Evolutionary conservation across 2,329 filamentous ascomycete genomes (phyloP).

Genomic region (Magnaporthiopsis rhizophila): DNA sequence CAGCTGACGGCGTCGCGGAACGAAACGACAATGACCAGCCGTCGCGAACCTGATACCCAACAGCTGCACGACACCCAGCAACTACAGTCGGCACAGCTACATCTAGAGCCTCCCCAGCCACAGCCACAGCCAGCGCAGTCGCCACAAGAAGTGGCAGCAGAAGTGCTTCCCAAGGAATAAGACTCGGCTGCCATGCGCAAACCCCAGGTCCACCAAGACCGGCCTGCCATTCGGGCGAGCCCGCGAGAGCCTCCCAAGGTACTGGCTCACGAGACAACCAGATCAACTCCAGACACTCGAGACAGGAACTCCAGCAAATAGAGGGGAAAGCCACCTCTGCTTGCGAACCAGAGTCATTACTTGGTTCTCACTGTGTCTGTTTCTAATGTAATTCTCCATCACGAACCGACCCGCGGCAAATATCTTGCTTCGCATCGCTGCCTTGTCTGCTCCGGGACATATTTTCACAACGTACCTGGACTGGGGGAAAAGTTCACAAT

Average conservation of each 20-base stretch:
- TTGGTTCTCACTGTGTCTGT: background rate
- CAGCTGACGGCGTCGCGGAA: conserved; percentile 10
- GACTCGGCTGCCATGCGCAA: background rate
- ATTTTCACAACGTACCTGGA: background rate
- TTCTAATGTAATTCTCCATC: background rate
- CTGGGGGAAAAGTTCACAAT: background rate
- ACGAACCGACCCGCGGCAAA: background rate
- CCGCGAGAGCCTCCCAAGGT: background rate
- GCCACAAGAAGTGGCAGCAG: background rate
- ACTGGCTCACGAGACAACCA: background rate
- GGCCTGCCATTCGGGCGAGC: too few relatives aligned
- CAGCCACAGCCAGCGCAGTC: background rate
- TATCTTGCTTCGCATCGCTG: background rate
- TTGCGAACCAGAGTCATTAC: background rate
- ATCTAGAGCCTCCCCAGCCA: background rate
- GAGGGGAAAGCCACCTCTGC: background rate
- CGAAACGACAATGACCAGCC: conserved; percentile 16
- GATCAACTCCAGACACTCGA: background rate
- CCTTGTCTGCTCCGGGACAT: background rate
- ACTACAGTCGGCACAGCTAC: background rate
- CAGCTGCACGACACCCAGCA: background rate
- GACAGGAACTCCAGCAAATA: background rate
- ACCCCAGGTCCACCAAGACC: background rate
- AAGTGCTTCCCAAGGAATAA: background rate
- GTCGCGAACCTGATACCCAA: conserved; percentile 6